Conservation (phyloP, 306 rosid genomes). For the Malus sylvestris region DNA sequence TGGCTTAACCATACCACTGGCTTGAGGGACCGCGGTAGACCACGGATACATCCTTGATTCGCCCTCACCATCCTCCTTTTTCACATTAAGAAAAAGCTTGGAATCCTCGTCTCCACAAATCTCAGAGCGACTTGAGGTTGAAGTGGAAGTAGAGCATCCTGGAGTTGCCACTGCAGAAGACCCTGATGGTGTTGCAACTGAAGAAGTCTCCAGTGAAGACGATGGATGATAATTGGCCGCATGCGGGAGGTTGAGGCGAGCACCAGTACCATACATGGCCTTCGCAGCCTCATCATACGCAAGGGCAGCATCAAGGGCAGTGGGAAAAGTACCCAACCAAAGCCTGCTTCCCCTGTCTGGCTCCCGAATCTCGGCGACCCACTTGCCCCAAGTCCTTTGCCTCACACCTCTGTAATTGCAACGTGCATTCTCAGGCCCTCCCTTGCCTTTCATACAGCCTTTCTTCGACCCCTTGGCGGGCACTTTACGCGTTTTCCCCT, state of each 20-base stretch:
- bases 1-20: conserved; percentile 15
- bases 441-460: conserved; percentile 98
- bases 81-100: not conserved
- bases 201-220: conserved; percentile 18
- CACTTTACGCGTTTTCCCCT: conserved; percentile 31
- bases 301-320: conserved; percentile 63
- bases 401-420: conserved; percentile 89
- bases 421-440: conserved; percentile 75
- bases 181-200: conserved; percentile 26
- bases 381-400: conserved; percentile 97
- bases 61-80: conserved; percentile 20
- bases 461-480: conserved; percentile 96
- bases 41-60: conserved; percentile 3
- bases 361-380: conserved; percentile 93
- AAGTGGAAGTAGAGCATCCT: conserved; percentile 35
- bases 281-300: conserved; percentile 90
- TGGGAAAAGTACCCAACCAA: conserved; percentile 79
- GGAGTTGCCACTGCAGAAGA: conserved; percentile 38
- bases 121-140: conserved; percentile 53
- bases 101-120: conserved; percentile 43
- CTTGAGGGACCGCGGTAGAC: conserved; percentile 16
- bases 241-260: conserved; percentile 71
- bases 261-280: conserved; percentile 73
- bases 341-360: conserved; percentile 73
- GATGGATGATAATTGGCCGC: conserved; percentile 19